These are phyloP conservation scores for Verticillium longisporum DNA, from an alignment of 2,329 filamentous ascomycete species.

Conservation along the genomic window DNA sequence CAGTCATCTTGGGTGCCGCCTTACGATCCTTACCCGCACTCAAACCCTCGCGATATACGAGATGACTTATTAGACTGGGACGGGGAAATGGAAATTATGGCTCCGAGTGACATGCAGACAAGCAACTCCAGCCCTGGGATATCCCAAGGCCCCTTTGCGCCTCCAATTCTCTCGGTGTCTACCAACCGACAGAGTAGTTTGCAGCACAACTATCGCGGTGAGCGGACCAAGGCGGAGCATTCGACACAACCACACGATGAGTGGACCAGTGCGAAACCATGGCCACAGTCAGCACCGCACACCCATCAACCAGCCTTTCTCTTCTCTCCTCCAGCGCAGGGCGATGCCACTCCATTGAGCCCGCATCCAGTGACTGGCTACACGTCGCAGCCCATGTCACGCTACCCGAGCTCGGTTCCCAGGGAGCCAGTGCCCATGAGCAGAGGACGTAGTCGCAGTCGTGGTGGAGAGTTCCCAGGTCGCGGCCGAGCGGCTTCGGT, in stretches of 20 bases:
- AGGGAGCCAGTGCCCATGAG: conserved; percentile 9
- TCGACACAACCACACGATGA: background rate
- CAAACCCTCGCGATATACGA: background rate
- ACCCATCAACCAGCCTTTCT: conserved; percentile 7
- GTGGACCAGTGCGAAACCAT: background rate
- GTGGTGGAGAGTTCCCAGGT: conserved; percentile 16
- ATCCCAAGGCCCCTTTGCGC: conserved; percentile 17
- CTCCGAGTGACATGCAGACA: conserved; percentile 18
- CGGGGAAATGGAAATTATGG: background rate
- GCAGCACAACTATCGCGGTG: conserved; percentile 1
- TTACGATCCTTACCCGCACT: background rate
- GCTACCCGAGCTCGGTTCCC: conserved; percentile 26
- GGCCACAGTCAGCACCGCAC: background rate
- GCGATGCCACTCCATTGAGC: conserved; percentile 13
- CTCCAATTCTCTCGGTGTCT: conserved; percentile 13
- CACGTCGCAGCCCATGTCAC: conserved; percentile 43
- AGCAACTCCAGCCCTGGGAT: conserved; percentile 23
- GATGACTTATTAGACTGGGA: background rate
- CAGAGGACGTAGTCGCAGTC: conserved; percentile 5
- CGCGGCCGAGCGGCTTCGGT: conserved; percentile 25
- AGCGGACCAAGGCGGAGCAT: conserved; percentile 12
- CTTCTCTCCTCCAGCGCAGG: conserved; percentile 13
- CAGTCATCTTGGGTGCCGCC: background rate
- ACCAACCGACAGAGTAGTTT: conserved; percentile 4
- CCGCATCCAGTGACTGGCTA: conserved; percentile 27